Percentiles rank a stretch among this genome's conserved stretches.
Conservation (phyloP, 2,329 filamentous ascomycete genomes). For the Chaetomium sp. region DNA sequence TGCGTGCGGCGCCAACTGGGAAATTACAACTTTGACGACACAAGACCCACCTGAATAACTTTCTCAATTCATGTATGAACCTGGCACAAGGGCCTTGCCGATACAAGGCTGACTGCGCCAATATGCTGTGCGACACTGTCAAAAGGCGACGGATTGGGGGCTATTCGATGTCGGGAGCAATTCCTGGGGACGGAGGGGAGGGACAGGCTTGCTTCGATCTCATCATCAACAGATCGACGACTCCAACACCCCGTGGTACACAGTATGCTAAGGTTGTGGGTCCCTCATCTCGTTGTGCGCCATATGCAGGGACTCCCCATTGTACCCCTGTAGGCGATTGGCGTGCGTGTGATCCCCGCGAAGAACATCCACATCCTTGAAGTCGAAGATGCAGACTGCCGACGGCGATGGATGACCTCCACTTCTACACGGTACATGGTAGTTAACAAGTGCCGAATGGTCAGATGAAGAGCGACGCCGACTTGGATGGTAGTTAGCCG, state of each 20-base stretch:
- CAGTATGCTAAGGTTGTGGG: slow-evolving; percentile 14
- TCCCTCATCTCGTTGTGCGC: slow-evolving; percentile 17
- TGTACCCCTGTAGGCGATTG: background rate
- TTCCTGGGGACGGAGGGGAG: background rate
- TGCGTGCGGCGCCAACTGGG: slow-evolving; percentile 11
- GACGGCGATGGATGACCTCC: background rate
- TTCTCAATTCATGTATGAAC: background rate
- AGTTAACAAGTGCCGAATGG: background rate
- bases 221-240: background rate
- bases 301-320: slow-evolving; percentile 7
- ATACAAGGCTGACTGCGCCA: background rate
- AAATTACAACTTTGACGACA: slow-evolving; percentile 15
- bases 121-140: background rate
- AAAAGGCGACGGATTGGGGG: background rate
- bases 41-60: background rate
- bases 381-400: background rate
- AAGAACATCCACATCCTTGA: background rate
- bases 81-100: slow-evolving; percentile 4
- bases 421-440: too few species aligned
- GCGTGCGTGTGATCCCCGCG: background rate
- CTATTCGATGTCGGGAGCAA: background rate
- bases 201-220: background rate
- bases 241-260: slow-evolving; percentile 12
- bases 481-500: too few species aligned
- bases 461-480: background rate